These are phyloP conservation scores for Neonectria magnoliae DNA, from an alignment of 2,329 filamentous ascomycete genomes.

Conservation along the genomic window DNA sequence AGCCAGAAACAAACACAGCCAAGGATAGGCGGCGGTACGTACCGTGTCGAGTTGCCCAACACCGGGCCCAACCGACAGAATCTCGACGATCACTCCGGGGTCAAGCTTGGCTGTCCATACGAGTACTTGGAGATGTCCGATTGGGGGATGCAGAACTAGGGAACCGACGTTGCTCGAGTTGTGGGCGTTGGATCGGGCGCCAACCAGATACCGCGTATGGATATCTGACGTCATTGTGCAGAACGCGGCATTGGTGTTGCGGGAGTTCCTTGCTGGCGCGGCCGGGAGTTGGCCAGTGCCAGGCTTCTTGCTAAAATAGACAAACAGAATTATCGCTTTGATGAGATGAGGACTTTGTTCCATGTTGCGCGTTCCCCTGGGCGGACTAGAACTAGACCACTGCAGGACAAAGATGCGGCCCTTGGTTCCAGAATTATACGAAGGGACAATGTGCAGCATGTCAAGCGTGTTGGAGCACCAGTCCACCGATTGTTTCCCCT, in stretches of 20 bases:
- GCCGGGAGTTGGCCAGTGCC: conserved; percentile 22
- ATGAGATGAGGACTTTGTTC: background rate
- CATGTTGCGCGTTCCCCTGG: conserved; percentile 8
- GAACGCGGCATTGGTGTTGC: conserved; percentile 10
- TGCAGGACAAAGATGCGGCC: conserved; percentile 12
- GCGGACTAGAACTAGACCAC: conserved; percentile 14
- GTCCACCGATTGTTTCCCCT: background rate
- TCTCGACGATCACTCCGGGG: conserved; percentile 38
- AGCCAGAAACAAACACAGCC: background rate
- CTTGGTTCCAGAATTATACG: conserved; percentile 14
- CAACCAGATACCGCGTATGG: conserved; percentile 22
- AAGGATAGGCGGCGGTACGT: conserved; percentile 15
- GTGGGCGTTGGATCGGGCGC: conserved; percentile 24
- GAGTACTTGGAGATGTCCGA: conserved; percentile 17
- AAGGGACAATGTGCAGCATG: background rate
- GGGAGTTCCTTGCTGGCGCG: conserved; percentile 33
- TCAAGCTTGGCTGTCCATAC: conserved; percentile 5
- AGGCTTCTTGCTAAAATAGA: background rate
- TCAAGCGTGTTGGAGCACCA: background rate
- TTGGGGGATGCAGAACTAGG: too few species aligned
- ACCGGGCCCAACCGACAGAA: conserved; percentile 34
- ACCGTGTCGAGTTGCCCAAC: conserved; percentile 33
- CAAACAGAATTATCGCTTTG: background rate
- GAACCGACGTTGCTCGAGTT: too few species aligned
- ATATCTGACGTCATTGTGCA: conserved; percentile 40